phyloP scores from a whole-genome alignment of 148 eudicot species.

The Camellia sinensis region DNA sequence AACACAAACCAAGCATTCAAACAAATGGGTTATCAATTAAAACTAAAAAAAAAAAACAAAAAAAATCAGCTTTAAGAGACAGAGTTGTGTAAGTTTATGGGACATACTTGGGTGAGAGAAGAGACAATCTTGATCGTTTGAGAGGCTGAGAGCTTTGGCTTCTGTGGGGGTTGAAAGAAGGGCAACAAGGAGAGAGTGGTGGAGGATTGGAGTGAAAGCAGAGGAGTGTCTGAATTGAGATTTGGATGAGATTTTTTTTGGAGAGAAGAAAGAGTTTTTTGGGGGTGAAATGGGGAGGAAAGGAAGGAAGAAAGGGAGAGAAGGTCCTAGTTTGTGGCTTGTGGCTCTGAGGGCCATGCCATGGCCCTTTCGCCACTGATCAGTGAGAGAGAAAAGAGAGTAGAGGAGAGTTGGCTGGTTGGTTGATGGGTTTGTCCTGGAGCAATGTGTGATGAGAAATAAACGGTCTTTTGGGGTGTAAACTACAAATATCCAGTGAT shows the following conservation, averaged over 20 bases:
- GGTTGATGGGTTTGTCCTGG: background rate
- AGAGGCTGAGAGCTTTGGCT: constrained; percentile 55
- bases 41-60: background rate
- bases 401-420: background rate
- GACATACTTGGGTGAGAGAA: constrained; percentile 72
- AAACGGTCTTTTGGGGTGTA: background rate
- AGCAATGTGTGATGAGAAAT: constrained; percentile 20
- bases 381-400: background rate
- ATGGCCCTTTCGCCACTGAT: constrained; percentile 28
- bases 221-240: constrained; percentile 31
- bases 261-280: constrained; percentile 30
- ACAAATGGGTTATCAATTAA: constrained; percentile 6
- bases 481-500: too few species aligned
- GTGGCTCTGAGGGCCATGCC: constrained; percentile 63
- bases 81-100: background rate
- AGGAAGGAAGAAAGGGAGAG: constrained; percentile 30
- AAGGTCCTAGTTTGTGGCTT: constrained; percentile 50
- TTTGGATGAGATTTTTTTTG: constrained; percentile 30
- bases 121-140: constrained; percentile 85
- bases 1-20: constrained; percentile 5
- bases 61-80: too few species aligned
- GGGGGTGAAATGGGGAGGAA: constrained; percentile 27
- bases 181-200: constrained; percentile 56
- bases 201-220: constrained; percentile 38
- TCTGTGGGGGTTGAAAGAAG: constrained; percentile 52